Evolutionary conservation across 2,329 filamentous ascomycete species (phyloP), one percentile per base, ranked within the genome.

Genomic region (Diaporthe vexans): DNA sequence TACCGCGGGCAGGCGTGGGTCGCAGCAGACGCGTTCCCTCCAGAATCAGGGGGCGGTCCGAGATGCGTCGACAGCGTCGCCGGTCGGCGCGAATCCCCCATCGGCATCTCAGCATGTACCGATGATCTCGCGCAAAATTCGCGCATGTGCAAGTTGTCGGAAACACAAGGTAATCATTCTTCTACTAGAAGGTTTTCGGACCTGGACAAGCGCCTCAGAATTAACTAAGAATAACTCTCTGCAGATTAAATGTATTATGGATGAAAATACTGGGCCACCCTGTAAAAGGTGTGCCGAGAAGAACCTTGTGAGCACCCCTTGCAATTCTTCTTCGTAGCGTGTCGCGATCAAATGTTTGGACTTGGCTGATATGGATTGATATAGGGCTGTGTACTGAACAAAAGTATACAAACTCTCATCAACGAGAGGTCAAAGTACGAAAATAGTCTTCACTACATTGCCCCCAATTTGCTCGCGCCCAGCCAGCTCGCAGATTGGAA

Each of bases 241-340:
- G 29, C 33, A 85, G 83, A 85, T 85, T 67, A 84, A 83, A 76
- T 85, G 84, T 52, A 76, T 84, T 54, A 85, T 85, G 83, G 83
- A 84, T 54, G 82, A 84, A 21, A 67, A 67, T 48, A 80, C 78
- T 33, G 83, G 83, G 0, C 83, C 83, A 1, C 83, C 83, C 3
- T 85, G 84, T 73, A 80, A 81, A 5, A 78, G 84, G 72, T 85
- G 84, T 58, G 75, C 79, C 13, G 82, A 85, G 73, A 77, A 82
- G 24, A 82, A 82, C 57, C 74, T 85, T 35, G 80, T 80, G 0
- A 67, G 61, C 3, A 8, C 13, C 21, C n/a, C 1, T 5, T 67
- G 19, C 43, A 21, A 10, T 51, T 35, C 26, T 51, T 52, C 24
- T 26, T 1, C n/a, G 17, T 13, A 24, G 6, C 29, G 10, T 33